phyloP scores from a whole-genome alignment of 2,329 filamentous ascomycete species.

The Colletotrichum limetticola region DNA sequence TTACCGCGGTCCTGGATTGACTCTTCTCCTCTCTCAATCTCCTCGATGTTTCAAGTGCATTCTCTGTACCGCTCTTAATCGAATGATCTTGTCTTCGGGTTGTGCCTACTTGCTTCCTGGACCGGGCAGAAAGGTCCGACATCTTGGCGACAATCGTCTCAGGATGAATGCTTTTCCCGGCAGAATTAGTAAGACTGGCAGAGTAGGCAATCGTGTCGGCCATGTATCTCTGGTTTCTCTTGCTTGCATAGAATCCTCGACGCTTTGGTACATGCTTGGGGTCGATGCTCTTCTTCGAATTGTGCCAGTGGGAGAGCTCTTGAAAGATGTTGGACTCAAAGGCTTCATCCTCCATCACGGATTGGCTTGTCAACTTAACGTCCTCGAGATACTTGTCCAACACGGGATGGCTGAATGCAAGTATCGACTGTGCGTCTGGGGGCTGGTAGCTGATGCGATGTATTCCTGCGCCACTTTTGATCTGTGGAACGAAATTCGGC shows the following conservation, averaged over 20 bases:
- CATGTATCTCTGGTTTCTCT: conserved; percentile 72
- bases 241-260: conserved; percentile 47
- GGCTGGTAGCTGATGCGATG: background rate
- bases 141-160: conserved; percentile 68
- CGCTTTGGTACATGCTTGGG: conserved; percentile 42
- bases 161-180: conserved; percentile 71
- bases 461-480: background rate
- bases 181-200: conserved; percentile 73
- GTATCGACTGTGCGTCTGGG: conserved; percentile 40
- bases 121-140: conserved; percentile 30
- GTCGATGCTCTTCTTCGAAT: conserved; percentile 62
- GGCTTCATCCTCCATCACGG: background rate
- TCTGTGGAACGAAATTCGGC: background rate
- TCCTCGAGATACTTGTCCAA: conserved; percentile 57
- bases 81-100: conserved; percentile 38
- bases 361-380: conserved; percentile 49
- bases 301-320: conserved; percentile 72
- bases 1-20: conserved; percentile 40
- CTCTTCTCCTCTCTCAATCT: conserved; percentile 48
- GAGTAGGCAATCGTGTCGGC: conserved; percentile 75
- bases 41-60: conserved; percentile 46
- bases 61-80: conserved; percentile 48
- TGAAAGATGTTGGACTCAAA: conserved; percentile 49
- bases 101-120: background rate
- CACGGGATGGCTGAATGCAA: conserved; percentile 59